Evolutionary conservation across 2,329 filamentous ascomycete genomes (phyloP), one percentile per base, ranked within the genome.

Genomic region (Fusarium fracticaudum): DNA sequence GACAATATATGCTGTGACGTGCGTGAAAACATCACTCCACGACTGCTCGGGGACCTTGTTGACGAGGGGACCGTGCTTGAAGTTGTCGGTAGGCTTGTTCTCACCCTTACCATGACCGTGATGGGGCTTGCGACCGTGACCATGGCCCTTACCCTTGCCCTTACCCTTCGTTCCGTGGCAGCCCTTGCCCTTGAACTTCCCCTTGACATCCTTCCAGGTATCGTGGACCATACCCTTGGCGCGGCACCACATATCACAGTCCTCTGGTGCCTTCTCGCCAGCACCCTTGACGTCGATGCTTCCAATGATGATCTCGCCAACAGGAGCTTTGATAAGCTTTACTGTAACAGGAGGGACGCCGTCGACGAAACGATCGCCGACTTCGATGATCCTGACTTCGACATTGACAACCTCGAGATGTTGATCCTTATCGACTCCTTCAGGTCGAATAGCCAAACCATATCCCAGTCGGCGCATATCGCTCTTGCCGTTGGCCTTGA

Each of bases 1-100:
- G 54, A 94, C 80, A 50, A 94, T 87, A 70, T 91, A 89, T 43
- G 90, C 85, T 71, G 88, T 85, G 57, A 92, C 85, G 76, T 88
- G 88, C 77, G 86, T 85, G 53, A 90, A 73, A 33, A 90, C 81
- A 69, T 85, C 83, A 60, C 84, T 80, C 83, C 88, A 87, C 63
- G 76, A 79, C 74, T 81, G 79, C 60, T 81, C 78, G 41, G 67
- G 69, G 38, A 65, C 43, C 26, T 70, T 66, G 20, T 65, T 47
- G 45, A 71, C 51, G 17, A 66, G 41, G 31, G 67, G 67, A 10
- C 67, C 67, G n/a, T 70, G 67, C 24, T 51, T 65, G n/a, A 70
- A 70, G 47, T 66, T 65, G 50, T 79, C 61, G 55, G 60, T 78
- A 69, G 80, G 68, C 50, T 69, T 71, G 55, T 72, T 67, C 55